phyloP scores from a whole-genome alignment of 78 protist species.

The Planoprotostelium fungivorum region DNA sequence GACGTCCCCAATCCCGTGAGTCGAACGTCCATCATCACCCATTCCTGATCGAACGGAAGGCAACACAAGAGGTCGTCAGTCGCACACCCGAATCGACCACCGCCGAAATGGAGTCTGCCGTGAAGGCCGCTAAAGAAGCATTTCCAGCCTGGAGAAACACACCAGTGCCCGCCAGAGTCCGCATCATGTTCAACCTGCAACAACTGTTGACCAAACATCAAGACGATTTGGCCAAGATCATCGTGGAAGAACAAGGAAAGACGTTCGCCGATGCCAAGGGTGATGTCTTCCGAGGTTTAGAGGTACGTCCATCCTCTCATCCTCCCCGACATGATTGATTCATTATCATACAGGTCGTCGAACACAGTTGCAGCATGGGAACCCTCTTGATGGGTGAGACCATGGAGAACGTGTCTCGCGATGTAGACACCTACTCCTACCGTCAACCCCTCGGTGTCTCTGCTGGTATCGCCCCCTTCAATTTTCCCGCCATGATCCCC shows the following conservation, averaged over 20 bases:
- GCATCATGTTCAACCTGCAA: slow-evolving; percentile 79
- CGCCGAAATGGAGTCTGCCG: slow-evolving; percentile 86
- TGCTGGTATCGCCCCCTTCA: slow-evolving; percentile 95
- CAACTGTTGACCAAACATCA: slow-evolving; percentile 73
- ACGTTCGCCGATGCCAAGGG: slow-evolving; percentile 92
- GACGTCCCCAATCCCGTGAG: slow-evolving; percentile 86
- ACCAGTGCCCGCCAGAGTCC: slow-evolving; percentile 74
- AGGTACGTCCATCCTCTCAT: too few relatives aligned
- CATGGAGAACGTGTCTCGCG: slow-evolving; percentile 68
- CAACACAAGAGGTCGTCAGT: slow-evolving; percentile 78
- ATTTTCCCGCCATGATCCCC: slow-evolving; percentile 96
- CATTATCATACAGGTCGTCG: slow-evolving; percentile 77
- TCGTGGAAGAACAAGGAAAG: slow-evolving; percentile 95
- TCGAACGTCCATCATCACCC: not conserved
- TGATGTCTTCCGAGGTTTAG: slow-evolving; percentile 82
- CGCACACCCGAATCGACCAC: slow-evolving; percentile 72
- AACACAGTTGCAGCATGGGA: slow-evolving; percentile 85
- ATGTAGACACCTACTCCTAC: slow-evolving; percentile 91
- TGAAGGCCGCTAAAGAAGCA: slow-evolving; percentile 69
- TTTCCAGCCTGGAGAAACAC: slow-evolving; percentile 81
- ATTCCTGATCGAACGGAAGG: not conserved
- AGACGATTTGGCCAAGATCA: slow-evolving; percentile 69
- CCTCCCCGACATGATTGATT: not conserved
- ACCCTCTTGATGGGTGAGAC: slow-evolving; percentile 88
- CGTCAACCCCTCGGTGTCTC: slow-evolving; percentile 94